Percentiles rank a stretch among this genome's conserved stretches.
Conservation (phyloP, 192 early-diverging fungal genomes). For the Ambispora gerdemannii region DNA sequence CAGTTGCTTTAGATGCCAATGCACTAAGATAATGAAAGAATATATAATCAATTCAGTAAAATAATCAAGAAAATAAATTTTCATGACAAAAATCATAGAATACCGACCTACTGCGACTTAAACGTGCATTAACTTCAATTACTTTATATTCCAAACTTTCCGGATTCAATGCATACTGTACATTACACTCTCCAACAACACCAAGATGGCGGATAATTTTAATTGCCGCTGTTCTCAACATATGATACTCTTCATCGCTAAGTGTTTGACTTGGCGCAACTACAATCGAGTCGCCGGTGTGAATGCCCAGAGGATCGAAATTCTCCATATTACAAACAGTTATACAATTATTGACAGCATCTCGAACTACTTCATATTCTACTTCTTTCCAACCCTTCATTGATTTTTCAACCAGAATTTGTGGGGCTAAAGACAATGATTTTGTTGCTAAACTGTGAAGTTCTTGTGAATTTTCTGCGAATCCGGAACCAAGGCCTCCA, state of each 20-base stretch:
- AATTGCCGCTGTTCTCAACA: constrained; percentile 94
- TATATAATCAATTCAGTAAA: not conserved
- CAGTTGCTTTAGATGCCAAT: constrained; percentile 96
- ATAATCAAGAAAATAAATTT: constrained; percentile 1
- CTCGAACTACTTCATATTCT: constrained; percentile 98
- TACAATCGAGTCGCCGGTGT: constrained; percentile 99
- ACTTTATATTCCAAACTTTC: constrained; percentile 93
- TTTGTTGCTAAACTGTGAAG: constrained; percentile 74
- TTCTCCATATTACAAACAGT: constrained; percentile 99
- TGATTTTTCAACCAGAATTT: constrained; percentile 89
- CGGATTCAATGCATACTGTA: constrained; percentile 98
- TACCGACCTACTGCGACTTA: constrained; percentile 59
- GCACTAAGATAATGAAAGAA: constrained; percentile 59
- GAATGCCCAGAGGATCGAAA: constrained; percentile 98
- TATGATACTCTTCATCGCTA: constrained; percentile 97
- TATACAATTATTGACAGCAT: constrained; percentile 94
- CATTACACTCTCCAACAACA: constrained; percentile 99
- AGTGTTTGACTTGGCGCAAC: constrained; percentile 97
- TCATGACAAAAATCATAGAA: not conserved
- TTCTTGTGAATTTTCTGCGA: constrained; percentile 87
- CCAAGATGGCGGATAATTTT: constrained; percentile 97
- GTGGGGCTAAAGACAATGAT: constrained; percentile 90
- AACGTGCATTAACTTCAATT: constrained; percentile 98
- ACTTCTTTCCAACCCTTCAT: constrained; percentile 99
- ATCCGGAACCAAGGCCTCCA: constrained; percentile 96